Percentiles rank a stretch among this genome's conserved stretches.
These are phyloP conservation scores for Codiaeum variegatum DNA, from an alignment of 441 rosid species.

Conservation along the genomic window DNA sequence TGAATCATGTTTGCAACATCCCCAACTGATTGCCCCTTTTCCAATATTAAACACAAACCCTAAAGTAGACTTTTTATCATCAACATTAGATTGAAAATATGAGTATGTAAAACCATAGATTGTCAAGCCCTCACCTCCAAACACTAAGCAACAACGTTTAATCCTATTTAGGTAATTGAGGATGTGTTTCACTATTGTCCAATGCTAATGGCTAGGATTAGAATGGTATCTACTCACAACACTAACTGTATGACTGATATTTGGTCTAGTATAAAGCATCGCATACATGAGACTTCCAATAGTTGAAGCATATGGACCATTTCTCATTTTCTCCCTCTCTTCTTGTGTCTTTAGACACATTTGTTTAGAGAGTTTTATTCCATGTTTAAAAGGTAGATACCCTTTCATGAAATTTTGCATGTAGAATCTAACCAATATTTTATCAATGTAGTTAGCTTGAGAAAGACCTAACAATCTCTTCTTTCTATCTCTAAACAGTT, in stretches of 20 bases:
- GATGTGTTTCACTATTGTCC: not conserved
- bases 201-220: not conserved
- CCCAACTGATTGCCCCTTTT: not conserved
- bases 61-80: not conserved
- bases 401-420: not conserved
- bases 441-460: not conserved
- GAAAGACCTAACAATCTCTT: not conserved
- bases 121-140: not conserved
- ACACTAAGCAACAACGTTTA: not conserved
- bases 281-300: not conserved
- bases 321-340: not conserved
- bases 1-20: not conserved
- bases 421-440: not conserved
- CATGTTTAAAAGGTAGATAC: not conserved
- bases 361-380: not conserved
- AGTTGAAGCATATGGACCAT: not conserved
- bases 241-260: not conserved
- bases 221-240: not conserved
- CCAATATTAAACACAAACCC: not conserved
- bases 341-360: not conserved
- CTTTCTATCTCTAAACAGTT: no score
- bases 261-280: not conserved
- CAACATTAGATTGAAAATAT: not conserved
- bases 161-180: not conserved
- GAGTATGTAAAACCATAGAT: not conserved